These are phyloP conservation scores for Phytophthora tentaculata DNA, from an alignment of 352 stramenopile genomes.

Conservation along the genomic window DNA sequence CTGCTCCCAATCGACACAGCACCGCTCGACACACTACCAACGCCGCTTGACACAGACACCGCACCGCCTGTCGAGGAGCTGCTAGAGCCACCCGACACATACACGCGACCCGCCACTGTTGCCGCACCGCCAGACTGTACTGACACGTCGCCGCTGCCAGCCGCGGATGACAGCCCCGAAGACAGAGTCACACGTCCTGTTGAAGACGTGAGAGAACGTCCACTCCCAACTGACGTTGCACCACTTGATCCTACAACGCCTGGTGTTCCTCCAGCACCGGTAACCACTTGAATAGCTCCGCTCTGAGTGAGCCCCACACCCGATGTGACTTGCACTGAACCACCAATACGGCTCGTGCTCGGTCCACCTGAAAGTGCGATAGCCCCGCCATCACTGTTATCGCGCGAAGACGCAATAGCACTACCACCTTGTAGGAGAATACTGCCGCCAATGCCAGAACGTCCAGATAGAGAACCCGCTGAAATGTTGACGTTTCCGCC, in stretches of 20 bases:
- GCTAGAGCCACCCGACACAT: neutral
- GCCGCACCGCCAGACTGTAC: neutral
- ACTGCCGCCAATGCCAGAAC: slow-evolving; percentile 13
- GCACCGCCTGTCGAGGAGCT: neutral
- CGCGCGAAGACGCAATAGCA: slow-evolving; percentile 6
- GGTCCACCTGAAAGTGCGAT: slow-evolving; percentile 8
- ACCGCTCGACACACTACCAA: neutral
- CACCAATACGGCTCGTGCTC: slow-evolving; percentile 16
- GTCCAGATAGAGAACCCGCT: slow-evolving; percentile 13
- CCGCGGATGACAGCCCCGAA: neutral
- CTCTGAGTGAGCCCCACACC: slow-evolving; percentile 14
- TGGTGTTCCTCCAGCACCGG: slow-evolving; percentile 1
- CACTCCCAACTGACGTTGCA: slow-evolving; percentile 6
- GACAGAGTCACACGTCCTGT: slow-evolving; percentile 3
- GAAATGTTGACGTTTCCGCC: slow-evolving; percentile 27
- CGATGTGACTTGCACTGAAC: slow-evolving; percentile 18
- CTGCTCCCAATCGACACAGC: neutral
- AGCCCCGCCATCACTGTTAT: slow-evolving; percentile 14
- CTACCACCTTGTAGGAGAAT: slow-evolving; percentile 20
- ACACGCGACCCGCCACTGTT: neutral
- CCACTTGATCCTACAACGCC: slow-evolving; percentile 11
- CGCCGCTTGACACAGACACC: neutral
- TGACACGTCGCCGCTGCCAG: neutral
- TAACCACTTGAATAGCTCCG: slow-evolving; percentile 13
- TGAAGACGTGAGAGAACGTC: slow-evolving; percentile 2